phyloP scores from a whole-genome alignment of 305 asterid species.

The Fraxinus paxiana region DNA sequence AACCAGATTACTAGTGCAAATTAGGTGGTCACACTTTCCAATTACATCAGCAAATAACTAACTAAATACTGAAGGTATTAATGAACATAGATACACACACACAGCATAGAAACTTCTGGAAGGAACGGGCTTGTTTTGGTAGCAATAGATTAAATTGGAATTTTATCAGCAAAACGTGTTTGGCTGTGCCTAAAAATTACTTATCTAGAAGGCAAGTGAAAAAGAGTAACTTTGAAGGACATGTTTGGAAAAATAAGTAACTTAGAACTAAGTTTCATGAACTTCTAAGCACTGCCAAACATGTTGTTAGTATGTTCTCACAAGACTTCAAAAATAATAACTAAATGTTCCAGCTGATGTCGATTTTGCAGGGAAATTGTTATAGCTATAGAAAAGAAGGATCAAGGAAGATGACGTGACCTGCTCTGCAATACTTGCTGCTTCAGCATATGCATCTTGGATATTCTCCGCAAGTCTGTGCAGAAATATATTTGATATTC shows the following conservation, averaged over 20 bases:
- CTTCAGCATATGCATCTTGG: conserved; percentile 99
- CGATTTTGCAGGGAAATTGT: conserved; percentile 1
- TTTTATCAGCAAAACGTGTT: not conserved
- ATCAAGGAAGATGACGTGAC: conserved; percentile 36
- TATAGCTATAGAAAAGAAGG: conserved; percentile 17
- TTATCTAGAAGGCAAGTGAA: not conserved
- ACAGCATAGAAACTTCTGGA: not conserved
- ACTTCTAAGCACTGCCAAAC: not conserved
- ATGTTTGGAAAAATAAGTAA: not conserved
- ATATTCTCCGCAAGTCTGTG: conserved; percentile 98
- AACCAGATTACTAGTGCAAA: not conserved
- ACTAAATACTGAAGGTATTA: not conserved
- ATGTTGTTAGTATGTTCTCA: not conserved
- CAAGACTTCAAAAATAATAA: conserved; percentile 10
- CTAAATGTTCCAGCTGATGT: not conserved
- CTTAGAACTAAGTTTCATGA: not conserved
- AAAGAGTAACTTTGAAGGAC: not conserved
- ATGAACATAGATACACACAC: conserved; percentile 9
- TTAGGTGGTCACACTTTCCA: not conserved
- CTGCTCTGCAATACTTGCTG: conserved; percentile 99
- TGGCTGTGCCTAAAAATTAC: not conserved
- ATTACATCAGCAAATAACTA: not conserved
- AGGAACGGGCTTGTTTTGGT: not conserved
- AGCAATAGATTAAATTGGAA: conserved; percentile 3
- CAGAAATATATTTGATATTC: conserved; percentile 89